Evolutionary conservation across 345 rosid species (phyloP).

Genomic region (Hypericum androsaemum): DNA sequence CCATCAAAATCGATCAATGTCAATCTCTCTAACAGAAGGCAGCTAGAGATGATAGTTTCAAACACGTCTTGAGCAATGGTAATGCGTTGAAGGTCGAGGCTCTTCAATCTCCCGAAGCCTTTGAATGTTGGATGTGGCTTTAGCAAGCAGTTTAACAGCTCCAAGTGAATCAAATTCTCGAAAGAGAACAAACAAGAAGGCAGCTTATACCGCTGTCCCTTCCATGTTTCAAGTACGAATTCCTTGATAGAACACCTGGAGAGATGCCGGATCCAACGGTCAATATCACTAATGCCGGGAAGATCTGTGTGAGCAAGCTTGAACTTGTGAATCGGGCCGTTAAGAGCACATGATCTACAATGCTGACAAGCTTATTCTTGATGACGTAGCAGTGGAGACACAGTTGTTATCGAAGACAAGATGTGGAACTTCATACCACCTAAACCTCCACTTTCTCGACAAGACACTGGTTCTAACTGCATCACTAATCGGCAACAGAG

Average conservation of each 20-base stretch:
- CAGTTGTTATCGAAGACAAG: conserved; percentile 25
- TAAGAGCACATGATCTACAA: conserved; percentile 14
- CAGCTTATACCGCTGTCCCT: conserved; percentile 15
- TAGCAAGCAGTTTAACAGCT: conserved; percentile 23
- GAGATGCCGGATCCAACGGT: conserved; percentile 14
- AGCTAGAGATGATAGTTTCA: conserved; percentile 19
- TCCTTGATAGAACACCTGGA: conserved; percentile 18
- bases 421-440: conserved; percentile 23
- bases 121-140: conserved; percentile 17
- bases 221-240: conserved; percentile 15
- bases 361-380: conserved; percentile 18
- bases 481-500: conserved; percentile 21
- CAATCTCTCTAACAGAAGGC: conserved; percentile 21
- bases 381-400: conserved; percentile 11
- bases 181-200: conserved; percentile 22
- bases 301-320: conserved; percentile 16
- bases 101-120: conserved; percentile 22
- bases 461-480: conserved; percentile 25
- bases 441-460: conserved; percentile 27
- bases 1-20: conserved; percentile 16
- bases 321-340: conserved; percentile 24
- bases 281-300: conserved; percentile 18
- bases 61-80: conserved; percentile 13
- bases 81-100: conserved; percentile 19
- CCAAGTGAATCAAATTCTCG: conserved; percentile 21